These are phyloP conservation scores for Paspalum notatum DNA, from an alignment of 176 grass and related monocot genomes.

Conservation along the genomic window DNA sequence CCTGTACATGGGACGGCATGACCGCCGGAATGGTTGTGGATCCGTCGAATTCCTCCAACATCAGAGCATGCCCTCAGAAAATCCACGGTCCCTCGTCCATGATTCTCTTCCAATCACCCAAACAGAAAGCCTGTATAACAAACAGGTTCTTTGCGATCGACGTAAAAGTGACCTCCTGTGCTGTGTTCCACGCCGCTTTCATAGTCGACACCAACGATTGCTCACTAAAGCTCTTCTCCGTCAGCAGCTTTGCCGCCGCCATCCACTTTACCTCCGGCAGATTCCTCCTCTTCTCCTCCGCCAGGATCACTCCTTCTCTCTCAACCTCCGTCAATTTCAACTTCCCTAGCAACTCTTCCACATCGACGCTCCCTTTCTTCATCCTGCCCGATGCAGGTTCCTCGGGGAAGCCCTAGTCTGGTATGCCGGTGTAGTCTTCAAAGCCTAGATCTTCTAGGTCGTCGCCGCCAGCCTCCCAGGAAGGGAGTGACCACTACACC, in stretches of 20 bases:
- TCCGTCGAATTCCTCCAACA: neutral
- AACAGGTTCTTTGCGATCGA: neutral
- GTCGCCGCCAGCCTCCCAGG: too few species aligned
- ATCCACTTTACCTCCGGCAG: neutral
- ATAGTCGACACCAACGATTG: neutral
- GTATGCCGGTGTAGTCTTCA: too few species aligned
- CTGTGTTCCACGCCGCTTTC: neutral
- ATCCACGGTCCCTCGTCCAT: neutral
- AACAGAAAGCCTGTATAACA: neutral
- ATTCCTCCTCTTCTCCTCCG: neutral
- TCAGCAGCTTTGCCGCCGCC: neutral
- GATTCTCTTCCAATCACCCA: neutral
- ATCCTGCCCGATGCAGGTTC: too few species aligned
- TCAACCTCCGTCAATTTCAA: neutral
- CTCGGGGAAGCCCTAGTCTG: too few species aligned
- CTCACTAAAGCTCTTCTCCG: neutral
- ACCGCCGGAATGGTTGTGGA: too few species aligned
- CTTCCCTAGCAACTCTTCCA: neutral
- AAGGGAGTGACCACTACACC: too few species aligned
- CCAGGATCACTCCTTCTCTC: neutral
- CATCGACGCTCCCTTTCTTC: too few species aligned
- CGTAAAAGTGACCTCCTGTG: neutral
- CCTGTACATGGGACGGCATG: too few species aligned
- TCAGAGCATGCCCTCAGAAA: neutral
- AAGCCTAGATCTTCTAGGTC: too few species aligned